Evolutionary conservation across 2,329 filamentous ascomycete genomes (phyloP), one percentile per base, ranked within the genome.

Genomic region (Endocalyx cinctus): DNA sequence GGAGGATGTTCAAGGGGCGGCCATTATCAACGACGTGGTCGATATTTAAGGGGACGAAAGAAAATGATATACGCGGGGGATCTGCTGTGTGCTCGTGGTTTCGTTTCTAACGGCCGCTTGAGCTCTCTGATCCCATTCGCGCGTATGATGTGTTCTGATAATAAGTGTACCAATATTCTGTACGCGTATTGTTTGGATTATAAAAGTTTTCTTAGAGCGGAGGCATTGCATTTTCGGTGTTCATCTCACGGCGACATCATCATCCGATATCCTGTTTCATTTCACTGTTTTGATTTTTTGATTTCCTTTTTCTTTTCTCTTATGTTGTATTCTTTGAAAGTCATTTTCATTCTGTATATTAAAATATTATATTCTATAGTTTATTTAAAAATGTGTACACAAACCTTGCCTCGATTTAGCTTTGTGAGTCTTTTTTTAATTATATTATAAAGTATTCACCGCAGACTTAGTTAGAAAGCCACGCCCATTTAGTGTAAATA

Each of bases 41-140:
- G 20, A 30, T 7, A 25, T 17, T 15, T 8, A 14, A 17, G 5
- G 16, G 29, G 23, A 17, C 17, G 19, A 14, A 13, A 12, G 5
- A 17, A 19, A 25, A 17, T 7, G 7, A 17, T 25, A 10, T 10
- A 29, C 16, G 16, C 32, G 17, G 27, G 20, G 34, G 32, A 25
- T 30, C 27, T 26, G 44, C 6, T 38, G 47, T 42, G 47, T 48
- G 45, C 46, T 47, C 46, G 42, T 28, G 10, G 38, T 41, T 27
- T 31, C n/a, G n/a, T n/a, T n/a, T n/a, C n/a, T 27, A 15, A 12
- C 15, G 26, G 27, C 29, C 35, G 22, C 26, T 47, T 38, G 45
- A 48, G 49, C 48, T 50, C 43, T 34, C 38, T 31, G 30, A 37
- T 35, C 30, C 30, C 30, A 27, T 33, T 17, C 33, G 18, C 14